phyloP scores from a whole-genome alignment of 306 rosid genomes.

The Trifolium pratense region DNA sequence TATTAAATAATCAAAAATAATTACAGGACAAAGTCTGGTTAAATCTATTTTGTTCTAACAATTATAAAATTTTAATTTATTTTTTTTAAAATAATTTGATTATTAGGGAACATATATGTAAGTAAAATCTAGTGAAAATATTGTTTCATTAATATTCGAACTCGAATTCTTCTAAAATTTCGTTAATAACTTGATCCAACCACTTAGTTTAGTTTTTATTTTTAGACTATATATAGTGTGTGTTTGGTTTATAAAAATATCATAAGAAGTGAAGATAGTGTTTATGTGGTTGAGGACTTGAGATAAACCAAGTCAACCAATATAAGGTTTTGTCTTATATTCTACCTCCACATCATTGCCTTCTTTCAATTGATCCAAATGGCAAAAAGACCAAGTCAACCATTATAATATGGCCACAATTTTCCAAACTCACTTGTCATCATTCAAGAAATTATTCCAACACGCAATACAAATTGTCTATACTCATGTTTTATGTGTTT shows the following conservation, averaged over 20 bases:
- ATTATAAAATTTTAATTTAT: no score
- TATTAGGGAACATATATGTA: no score
- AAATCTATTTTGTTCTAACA: not conserved
- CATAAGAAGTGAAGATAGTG: not conserved
- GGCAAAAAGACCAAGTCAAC: constrained; percentile 19
- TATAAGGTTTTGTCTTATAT: constrained; percentile 31
- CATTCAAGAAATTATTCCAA: not conserved
- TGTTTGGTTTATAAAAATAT: not conserved
- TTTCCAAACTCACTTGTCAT: constrained; percentile 1
- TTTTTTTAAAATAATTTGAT: no score
- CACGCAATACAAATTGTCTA: not conserved
- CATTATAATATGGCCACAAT: not conserved
- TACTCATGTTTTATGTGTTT: not conserved
- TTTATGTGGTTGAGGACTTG: constrained; percentile 1
- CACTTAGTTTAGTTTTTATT: no score
- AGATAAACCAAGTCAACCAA: constrained; percentile 40
- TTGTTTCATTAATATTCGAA: no score
- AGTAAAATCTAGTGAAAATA: no score
- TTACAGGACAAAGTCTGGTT: no score
- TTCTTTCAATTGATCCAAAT: constrained; percentile 7
- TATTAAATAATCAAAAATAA: not conserved
- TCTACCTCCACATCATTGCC: constrained; percentile 23
- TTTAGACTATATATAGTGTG: not conserved
- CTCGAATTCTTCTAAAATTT: no score
- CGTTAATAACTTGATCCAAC: no score